Percentiles rank a stretch among this genome's conserved stretches.
These are phyloP conservation scores for Clarireedia paspali DNA, from an alignment of 2,329 filamentous ascomycete genomes.

Conservation along the genomic window DNA sequence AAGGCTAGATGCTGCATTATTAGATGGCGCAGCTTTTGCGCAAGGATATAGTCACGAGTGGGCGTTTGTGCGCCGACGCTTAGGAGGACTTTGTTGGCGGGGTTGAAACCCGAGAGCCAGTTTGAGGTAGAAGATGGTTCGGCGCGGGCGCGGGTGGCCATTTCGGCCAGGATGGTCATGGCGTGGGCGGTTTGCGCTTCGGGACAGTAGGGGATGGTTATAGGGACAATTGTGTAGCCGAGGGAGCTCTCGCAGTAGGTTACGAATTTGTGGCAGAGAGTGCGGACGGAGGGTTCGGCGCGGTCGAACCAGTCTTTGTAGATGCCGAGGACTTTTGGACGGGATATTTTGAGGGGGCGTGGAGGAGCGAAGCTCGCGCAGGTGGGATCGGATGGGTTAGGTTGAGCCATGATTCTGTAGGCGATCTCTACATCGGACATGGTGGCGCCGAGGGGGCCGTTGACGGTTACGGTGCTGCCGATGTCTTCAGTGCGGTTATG, in stretches of 20 bases:
- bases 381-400: constrained; percentile 54
- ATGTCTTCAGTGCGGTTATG: constrained; percentile 60
- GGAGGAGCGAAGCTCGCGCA: constrained; percentile 55
- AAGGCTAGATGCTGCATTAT: constrained; percentile 72
- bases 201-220: constrained; percentile 57
- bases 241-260: constrained; percentile 45
- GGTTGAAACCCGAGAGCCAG: constrained; percentile 49
- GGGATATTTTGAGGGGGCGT: constrained; percentile 32
- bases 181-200: constrained; percentile 73
- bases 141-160: constrained; percentile 36
- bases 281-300: constrained; percentile 55
- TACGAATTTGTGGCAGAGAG: constrained; percentile 54
- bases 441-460: constrained; percentile 68
- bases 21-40: constrained; percentile 64
- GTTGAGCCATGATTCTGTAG: constrained; percentile 71
- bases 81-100: constrained; percentile 64
- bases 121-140: constrained; percentile 17
- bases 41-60: constrained; percentile 62
- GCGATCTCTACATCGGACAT: constrained; percentile 72
- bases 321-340: constrained; percentile 59
- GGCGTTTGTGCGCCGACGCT: constrained; percentile 56
- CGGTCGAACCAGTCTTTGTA: constrained; percentile 61
- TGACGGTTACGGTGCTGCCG: constrained; percentile 50
- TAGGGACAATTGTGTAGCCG: constrained; percentile 47
- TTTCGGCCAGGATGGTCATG: constrained; percentile 69